Percentiles rank a stretch among this genome's conserved stretches.
These are phyloP conservation scores for Torulaspora quercuum DNA, from an alignment of 805 yeast genomes.

Conservation along the genomic window DNA sequence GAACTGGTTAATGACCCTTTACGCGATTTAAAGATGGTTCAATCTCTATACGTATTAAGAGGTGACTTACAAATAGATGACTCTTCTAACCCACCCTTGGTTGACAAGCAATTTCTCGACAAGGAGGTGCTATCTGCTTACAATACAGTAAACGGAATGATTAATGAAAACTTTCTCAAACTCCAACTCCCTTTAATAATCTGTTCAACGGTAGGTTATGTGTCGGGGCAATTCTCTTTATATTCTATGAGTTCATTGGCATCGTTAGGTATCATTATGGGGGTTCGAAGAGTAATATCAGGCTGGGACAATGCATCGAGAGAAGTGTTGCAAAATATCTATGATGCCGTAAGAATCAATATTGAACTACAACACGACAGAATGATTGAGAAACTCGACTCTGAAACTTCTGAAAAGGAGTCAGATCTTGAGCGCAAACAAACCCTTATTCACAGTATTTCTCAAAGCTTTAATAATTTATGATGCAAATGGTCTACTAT, in stretches of 20 bases:
- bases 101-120: constrained; percentile 17
- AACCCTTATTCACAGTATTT: constrained; percentile 2
- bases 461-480: neutral
- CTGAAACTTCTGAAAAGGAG: constrained; percentile 5
- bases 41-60: constrained; percentile 32
- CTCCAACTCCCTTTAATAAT: constrained; percentile 35
- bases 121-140: constrained; percentile 26
- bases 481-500: constrained; percentile 5
- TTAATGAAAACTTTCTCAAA: constrained; percentile 31
- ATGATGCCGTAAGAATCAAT: constrained; percentile 16
- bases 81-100: constrained; percentile 19
- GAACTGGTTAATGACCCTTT: constrained; percentile 28
- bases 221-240: constrained; percentile 30
- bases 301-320: constrained; percentile 28
- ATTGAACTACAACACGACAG: constrained; percentile 16
- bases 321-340: constrained; percentile 9
- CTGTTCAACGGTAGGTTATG: constrained; percentile 28
- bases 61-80: constrained; percentile 30
- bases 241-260: constrained; percentile 37
- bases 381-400: constrained; percentile 8
- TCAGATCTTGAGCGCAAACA: constrained; percentile 1
- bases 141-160: constrained; percentile 24
- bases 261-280: constrained; percentile 33
- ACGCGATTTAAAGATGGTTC: constrained; percentile 25
- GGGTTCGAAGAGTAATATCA: constrained; percentile 34